These are phyloP conservation scores for Daldinia decipiens DNA, from an alignment of 495 filamentous ascomycete genomes.

Conservation along the genomic window DNA sequence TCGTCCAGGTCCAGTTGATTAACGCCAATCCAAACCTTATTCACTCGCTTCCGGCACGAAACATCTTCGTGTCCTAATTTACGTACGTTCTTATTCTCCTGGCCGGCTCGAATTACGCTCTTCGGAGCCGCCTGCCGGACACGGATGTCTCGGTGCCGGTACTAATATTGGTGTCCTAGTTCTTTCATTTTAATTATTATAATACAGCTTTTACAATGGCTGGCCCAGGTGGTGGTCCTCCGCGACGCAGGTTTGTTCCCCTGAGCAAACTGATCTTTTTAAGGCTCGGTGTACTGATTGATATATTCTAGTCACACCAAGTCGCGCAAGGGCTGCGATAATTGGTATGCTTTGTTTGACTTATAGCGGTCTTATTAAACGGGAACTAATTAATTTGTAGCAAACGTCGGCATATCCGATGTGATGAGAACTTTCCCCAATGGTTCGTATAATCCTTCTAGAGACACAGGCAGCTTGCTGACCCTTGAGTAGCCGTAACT, in stretches of 20 bases:
- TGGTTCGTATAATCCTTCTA: slow-evolving; percentile 68
- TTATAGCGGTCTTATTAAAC: background rate
- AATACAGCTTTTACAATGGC: slow-evolving; percentile 65
- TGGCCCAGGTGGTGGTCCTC: slow-evolving; percentile 77
- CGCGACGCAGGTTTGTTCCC: slow-evolving; percentile 64
- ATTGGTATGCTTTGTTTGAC: slow-evolving; percentile 64
- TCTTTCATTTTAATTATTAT: slow-evolving; percentile 53
- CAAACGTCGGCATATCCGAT: slow-evolving; percentile 96
- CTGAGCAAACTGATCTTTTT: slow-evolving; percentile 25
- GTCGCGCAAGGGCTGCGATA: slow-evolving; percentile 95
- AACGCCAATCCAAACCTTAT: slow-evolving; percentile 47
- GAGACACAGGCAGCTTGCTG: slow-evolving; percentile 39
- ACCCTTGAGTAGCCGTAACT: slow-evolving; percentile 78
- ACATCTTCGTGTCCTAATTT: slow-evolving; percentile 52
- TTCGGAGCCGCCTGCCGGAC: slow-evolving; percentile 9
- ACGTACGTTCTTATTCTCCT: slow-evolving; percentile 46
- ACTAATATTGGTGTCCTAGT: slow-evolving; percentile 47
- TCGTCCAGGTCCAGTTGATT: slow-evolving; percentile 36
- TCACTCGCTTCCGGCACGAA: slow-evolving; percentile 54
- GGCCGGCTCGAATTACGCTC: slow-evolving; percentile 9
- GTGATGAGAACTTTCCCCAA: slow-evolving; percentile 97
- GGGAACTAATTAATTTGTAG: slow-evolving; percentile 45
- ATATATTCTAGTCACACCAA: slow-evolving; percentile 83
- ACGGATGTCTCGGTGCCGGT: slow-evolving; percentile 15
- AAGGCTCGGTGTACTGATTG: slow-evolving; percentile 17